Evolutionary conservation across 306 rosid genomes (phyloP).

Genomic region (Acacia crassicarpa): DNA sequence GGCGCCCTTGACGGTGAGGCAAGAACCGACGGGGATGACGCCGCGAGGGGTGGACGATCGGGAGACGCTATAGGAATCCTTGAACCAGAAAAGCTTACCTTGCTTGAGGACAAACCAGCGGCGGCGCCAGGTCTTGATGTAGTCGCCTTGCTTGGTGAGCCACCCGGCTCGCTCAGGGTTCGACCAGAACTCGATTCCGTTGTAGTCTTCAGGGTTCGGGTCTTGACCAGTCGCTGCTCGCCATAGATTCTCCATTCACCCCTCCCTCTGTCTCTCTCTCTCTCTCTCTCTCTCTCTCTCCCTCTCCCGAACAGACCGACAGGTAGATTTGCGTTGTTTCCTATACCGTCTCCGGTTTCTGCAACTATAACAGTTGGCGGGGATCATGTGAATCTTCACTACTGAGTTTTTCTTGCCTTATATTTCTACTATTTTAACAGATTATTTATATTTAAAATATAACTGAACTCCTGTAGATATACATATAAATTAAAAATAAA

Average conservation of each 20-base stretch:
- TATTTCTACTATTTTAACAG: neutral
- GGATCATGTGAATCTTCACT: neutral
- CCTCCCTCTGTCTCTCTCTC: no score
- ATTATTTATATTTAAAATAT: no score
- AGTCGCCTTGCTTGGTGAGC: conserved; percentile 68
- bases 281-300: neutral
- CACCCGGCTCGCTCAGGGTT: conserved; percentile 52
- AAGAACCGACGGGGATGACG: conserved; percentile 55
- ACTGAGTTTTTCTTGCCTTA: neutral
- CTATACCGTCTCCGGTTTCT: neutral
- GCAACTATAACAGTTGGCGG: neutral
- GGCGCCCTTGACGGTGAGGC: conserved; percentile 74
- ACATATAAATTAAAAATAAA: no score
- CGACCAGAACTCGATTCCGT: conserved; percentile 63
- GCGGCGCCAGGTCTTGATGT: conserved; percentile 75
- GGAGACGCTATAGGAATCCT: conserved; percentile 32
- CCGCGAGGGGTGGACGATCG: conserved; percentile 60
- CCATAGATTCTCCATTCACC: conserved; percentile 64
- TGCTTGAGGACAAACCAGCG: conserved; percentile 67
- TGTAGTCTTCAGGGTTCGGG: conserved; percentile 66
- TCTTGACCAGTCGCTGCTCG: conserved; percentile 76
- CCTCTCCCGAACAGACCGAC: neutral
- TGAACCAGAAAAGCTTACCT: conserved; percentile 39
- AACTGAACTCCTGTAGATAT: no score
- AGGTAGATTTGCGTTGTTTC: neutral